A percentile compares a stretch with the other conserved stretches of the same genome.
These are phyloP conservation scores for Calonectria multiphialidica DNA, from an alignment of 2,329 filamentous ascomycete genomes.

Conservation along the genomic window DNA sequence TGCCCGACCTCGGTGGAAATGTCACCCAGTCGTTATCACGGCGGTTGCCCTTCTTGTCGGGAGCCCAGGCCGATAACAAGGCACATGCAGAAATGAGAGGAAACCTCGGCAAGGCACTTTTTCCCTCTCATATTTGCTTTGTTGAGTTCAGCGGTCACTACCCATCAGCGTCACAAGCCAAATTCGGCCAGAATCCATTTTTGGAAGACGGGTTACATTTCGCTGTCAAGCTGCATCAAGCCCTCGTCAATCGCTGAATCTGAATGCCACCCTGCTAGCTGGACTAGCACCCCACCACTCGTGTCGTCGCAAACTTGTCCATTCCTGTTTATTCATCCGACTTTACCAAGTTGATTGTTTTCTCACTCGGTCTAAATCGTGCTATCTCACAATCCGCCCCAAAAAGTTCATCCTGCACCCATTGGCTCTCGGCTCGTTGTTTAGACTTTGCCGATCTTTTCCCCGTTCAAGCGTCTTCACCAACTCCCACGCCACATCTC, in stretches of 20 bases:
- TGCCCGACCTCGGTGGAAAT: constrained; percentile 29
- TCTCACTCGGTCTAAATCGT: neutral
- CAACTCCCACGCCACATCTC: constrained; percentile 23
- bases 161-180: constrained; percentile 12
- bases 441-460: constrained; percentile 33
- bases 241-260: constrained; percentile 15
- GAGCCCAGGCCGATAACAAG: neutral
- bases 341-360: neutral
- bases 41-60: neutral
- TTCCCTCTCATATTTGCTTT: neutral
- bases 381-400: constrained; percentile 14
- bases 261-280: constrained; percentile 5
- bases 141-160: constrained; percentile 1
- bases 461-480: constrained; percentile 20
- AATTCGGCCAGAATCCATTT: constrained; percentile 12
- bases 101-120: constrained; percentile 3
- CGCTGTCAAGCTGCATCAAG: constrained; percentile 7
- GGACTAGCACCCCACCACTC: neutral
- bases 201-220: constrained; percentile 19
- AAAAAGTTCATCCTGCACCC: neutral
- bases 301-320: constrained; percentile 7
- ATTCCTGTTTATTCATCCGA: neutral
- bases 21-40: neutral
- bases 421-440: constrained; percentile 29
- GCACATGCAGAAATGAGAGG: constrained; percentile 13